phyloP scores from a whole-genome alignment of 805 yeast species.

The Millerago galiae region DNA sequence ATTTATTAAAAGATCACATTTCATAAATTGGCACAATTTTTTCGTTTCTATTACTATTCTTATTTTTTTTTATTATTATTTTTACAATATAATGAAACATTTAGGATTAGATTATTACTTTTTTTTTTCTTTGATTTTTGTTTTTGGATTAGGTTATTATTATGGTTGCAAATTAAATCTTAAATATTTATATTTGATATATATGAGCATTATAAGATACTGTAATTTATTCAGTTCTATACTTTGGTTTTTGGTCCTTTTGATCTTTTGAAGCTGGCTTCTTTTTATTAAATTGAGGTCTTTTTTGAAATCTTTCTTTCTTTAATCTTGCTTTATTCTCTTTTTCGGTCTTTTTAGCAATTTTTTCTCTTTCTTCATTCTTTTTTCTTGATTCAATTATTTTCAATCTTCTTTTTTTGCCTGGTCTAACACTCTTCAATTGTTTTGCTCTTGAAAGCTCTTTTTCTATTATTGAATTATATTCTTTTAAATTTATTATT shows the following conservation, averaged over 20 bases:
- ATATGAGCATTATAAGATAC: too few relatives aligned
- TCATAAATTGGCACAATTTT: neutral
- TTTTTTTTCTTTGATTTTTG: too few relatives aligned
- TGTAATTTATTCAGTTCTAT: constrained; percentile 15
- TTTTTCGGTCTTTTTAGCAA: constrained; percentile 16
- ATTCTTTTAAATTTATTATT: constrained; percentile 11
- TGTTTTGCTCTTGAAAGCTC: constrained; percentile 8
- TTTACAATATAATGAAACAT: neutral
- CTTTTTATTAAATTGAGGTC: constrained; percentile 8
- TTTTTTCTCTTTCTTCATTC: constrained; percentile 8
- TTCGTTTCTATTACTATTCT: too few relatives aligned
- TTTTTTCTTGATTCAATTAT: constrained; percentile 9
- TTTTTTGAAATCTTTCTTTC: constrained; percentile 16
- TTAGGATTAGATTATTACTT: too few relatives aligned
- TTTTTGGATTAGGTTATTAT: neutral
- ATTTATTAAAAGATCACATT: too few relatives aligned
- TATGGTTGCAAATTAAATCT: neutral
- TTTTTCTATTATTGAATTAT: constrained; percentile 13
- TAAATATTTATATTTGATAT: too few relatives aligned
- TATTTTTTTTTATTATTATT: too few relatives aligned
- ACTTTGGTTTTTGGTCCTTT: constrained; percentile 9
- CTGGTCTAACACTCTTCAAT: constrained; percentile 17
- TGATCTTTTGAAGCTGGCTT: constrained; percentile 8
- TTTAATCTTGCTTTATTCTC: constrained; percentile 10
- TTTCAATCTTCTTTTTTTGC: constrained; percentile 20